phyloP scores from a whole-genome alignment of 1,139 yeast genomes.

The Suhomyces guaymorum region DNA sequence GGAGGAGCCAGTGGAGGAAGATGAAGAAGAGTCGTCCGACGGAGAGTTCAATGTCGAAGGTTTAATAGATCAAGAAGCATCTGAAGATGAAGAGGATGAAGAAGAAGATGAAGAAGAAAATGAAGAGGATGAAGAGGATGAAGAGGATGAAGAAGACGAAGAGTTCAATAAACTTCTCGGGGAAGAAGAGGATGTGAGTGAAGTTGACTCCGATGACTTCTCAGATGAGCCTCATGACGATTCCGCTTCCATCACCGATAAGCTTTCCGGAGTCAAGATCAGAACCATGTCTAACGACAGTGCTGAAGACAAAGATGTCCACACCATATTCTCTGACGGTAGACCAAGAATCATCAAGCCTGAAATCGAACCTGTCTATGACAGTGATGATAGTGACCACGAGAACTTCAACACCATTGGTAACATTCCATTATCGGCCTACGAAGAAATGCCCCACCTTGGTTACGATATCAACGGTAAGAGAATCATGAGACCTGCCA shows the following conservation, averaged over 20 bases:
- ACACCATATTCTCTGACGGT: slow-evolving; percentile 76
- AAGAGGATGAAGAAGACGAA: slow-evolving; percentile 55
- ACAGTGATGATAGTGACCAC: slow-evolving; percentile 87
- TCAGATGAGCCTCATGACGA: slow-evolving; percentile 54
- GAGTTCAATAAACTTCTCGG: slow-evolving; percentile 61
- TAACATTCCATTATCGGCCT: slow-evolving; percentile 86
- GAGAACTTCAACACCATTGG: slow-evolving; percentile 91
- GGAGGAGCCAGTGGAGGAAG: slow-evolving; percentile 22
- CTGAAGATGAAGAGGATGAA: slow-evolving; percentile 18
- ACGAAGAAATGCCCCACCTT: slow-evolving; percentile 95
- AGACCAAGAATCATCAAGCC: slow-evolving; percentile 74
- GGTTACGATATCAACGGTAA: slow-evolving; percentile 98
- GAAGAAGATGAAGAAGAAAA: slow-evolving; percentile 24
- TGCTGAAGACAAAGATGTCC: slow-evolving; percentile 30
- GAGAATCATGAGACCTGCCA: slow-evolving; percentile 97
- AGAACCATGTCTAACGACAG: slow-evolving; percentile 47
- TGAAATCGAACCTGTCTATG: slow-evolving; percentile 89
- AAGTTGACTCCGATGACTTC: slow-evolving; percentile 41
- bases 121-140: slow-evolving; percentile 30
- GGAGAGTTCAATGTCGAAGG: slow-evolving; percentile 34
- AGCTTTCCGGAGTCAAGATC: slow-evolving; percentile 52
- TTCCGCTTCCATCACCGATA: slow-evolving; percentile 53
- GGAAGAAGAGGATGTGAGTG: slow-evolving; percentile 45
- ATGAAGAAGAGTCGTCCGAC: slow-evolving; percentile 21
- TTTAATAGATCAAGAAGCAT: slow-evolving; percentile 25